Evolutionary conservation across 2,329 filamentous ascomycete species (phyloP).

Genomic region (Curvularia sp.): DNA sequence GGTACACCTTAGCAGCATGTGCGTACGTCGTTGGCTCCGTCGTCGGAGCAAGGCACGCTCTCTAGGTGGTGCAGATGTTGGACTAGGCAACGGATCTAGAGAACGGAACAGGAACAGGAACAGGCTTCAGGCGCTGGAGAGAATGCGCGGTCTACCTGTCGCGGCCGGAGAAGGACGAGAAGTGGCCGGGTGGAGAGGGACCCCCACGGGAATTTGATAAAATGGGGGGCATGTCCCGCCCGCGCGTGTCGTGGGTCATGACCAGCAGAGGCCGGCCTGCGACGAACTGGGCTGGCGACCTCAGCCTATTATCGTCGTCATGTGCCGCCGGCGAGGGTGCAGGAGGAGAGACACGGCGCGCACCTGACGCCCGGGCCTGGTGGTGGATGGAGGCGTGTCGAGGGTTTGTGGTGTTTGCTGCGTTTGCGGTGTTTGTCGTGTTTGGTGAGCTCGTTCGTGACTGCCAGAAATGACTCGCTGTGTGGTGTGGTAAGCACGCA

Average conservation of each 20-base stretch:
- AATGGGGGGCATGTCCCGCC: slow-evolving; percentile 13
- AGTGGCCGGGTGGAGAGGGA: slow-evolving; percentile 14
- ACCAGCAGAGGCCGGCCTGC: slow-evolving; percentile 6
- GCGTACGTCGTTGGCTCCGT: not conserved
- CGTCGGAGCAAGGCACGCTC: not conserved
- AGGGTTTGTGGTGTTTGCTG: not conserved
- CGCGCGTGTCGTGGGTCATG: slow-evolving; percentile 13
- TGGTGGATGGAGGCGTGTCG: not conserved
- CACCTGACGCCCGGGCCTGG: slow-evolving; percentile 10
- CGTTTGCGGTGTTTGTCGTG: not conserved
- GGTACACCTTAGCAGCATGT: slow-evolving; percentile 8
- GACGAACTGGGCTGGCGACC: slow-evolving; percentile 5
- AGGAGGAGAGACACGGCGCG: not conserved
- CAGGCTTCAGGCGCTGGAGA: slow-evolving; percentile 3
- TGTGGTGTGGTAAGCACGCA: too few species aligned
- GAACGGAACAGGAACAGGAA: not conserved
- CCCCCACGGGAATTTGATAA: slow-evolving; percentile 30
- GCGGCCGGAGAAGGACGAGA: slow-evolving; percentile 15
- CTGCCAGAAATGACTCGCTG: slow-evolving; percentile 16
- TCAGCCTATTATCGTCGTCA: slow-evolving; percentile 14
- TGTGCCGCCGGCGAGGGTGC: slow-evolving; percentile 5
- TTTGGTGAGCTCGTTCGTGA: not conserved
- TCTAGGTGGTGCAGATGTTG: not conserved
- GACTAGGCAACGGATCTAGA: not conserved
- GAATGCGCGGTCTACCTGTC: slow-evolving; percentile 8